These are phyloP conservation scores for Penicillium soppii DNA, from an alignment of 495 filamentous ascomycete genomes.

Conservation along the genomic window DNA sequence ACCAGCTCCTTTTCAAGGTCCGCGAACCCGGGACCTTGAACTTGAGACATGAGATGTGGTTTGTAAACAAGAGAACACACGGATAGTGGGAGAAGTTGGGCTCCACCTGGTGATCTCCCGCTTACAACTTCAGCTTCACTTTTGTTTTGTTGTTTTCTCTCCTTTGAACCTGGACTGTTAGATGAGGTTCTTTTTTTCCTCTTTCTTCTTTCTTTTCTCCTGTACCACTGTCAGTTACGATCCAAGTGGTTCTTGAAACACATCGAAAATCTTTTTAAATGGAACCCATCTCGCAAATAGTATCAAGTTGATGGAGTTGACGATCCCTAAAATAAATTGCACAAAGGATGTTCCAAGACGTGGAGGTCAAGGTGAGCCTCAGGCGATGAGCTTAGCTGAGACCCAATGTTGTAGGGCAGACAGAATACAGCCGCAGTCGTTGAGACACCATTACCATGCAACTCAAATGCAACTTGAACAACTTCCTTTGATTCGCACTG, in stretches of 20 bases:
- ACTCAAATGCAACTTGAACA: no score
- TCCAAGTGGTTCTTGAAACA: neutral
- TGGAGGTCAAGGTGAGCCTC: neutral
- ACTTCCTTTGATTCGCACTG: no score
- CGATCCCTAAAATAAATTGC: no score
- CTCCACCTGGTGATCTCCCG: constrained; percentile 8
- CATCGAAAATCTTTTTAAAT: neutral
- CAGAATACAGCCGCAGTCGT: neutral
- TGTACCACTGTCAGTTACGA: neutral
- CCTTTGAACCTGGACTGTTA: neutral
- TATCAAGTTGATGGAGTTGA: no score
- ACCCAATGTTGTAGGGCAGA: no score
- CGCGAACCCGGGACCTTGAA: constrained; percentile 33
- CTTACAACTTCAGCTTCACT: constrained; percentile 9
- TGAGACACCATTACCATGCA: no score
- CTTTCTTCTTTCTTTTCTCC: neutral
- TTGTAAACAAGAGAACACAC: constrained; percentile 4
- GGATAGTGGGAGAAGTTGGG: constrained; percentile 3
- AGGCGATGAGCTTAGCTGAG: neutral
- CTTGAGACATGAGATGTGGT: constrained; percentile 22
- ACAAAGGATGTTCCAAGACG: no score
- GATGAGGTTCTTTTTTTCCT: no score
- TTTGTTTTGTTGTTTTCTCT: neutral
- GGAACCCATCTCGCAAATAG: neutral
- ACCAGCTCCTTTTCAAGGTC: constrained; percentile 88